phyloP scores from a whole-genome alignment of 2,329 filamentous ascomycete species.

The Penicillium sp. region DNA sequence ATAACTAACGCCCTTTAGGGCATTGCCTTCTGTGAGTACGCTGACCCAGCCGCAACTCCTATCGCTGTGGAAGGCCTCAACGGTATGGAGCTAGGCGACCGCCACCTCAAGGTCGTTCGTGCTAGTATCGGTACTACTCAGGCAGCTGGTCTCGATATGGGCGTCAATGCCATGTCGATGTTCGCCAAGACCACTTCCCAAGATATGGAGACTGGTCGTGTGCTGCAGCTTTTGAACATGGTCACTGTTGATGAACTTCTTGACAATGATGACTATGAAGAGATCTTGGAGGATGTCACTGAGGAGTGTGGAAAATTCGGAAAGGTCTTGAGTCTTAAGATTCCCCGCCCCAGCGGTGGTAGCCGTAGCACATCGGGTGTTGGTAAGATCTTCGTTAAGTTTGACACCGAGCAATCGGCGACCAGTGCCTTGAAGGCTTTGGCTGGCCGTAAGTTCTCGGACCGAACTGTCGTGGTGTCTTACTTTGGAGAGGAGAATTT shows the following conservation, averaged over 20 bases:
- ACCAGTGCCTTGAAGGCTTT: conserved; percentile 85
- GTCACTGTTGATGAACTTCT: conserved; percentile 93
- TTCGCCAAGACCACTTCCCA: conserved; percentile 84
- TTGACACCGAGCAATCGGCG: conserved; percentile 73
- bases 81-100: conserved; percentile 88
- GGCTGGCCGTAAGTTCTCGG: conserved; percentile 92
- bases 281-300: conserved; percentile 92
- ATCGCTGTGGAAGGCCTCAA: conserved; percentile 89
- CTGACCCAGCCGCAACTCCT: conserved; percentile 71
- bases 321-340: conserved; percentile 81
- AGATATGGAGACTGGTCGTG: conserved; percentile 76
- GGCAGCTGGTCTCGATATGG: conserved; percentile 86
- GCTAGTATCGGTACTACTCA: conserved; percentile 95
- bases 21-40: conserved; percentile 95
- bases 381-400: conserved; percentile 98
- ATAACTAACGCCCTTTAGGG: conserved; percentile 57
- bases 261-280: conserved; percentile 93
- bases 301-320: conserved; percentile 95
- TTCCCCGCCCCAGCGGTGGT: conserved; percentile 81
- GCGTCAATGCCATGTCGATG: conserved; percentile 96
- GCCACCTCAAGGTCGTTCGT: conserved; percentile 78
- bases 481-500: conserved; percentile 99
- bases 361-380: conserved; percentile 84
- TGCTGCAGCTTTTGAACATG: conserved; percentile 96
- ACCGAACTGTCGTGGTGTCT: conserved; percentile 93